Evolutionary conservation across 2,329 filamentous ascomycete genomes (phyloP), one percentile per base, ranked within the genome.

Genomic region (Erysiphe pulchra): DNA sequence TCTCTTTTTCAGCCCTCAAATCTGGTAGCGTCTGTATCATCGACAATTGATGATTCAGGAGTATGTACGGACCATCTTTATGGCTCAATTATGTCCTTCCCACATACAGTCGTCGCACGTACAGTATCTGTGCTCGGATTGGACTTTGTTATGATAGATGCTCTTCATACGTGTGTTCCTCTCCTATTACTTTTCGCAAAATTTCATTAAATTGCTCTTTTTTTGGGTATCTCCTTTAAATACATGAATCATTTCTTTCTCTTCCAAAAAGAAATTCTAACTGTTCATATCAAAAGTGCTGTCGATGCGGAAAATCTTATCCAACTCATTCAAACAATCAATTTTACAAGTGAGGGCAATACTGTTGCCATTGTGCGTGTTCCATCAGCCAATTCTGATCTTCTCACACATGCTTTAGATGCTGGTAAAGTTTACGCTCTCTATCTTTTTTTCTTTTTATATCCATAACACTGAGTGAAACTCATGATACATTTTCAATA

Each of bases 311-410:
- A 42, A 42, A 42, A 42, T 42, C 24, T 42, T 7, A 42, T 42
- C 30, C 40, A 42, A 30, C 17, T 42, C 4, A 16, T 42, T 42
- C 40, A 42, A 30, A 42, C 40, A 14, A 42, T 42, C 12, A 42
- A 42, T 14, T 42, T 42, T 30, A 42, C 40, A 28, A 42, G 40
- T 12, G 40, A 42, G 40, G 40, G 40, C n/a, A 42, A 42, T n/a
- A 42, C 40, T 4, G 40, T 42, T 24, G 40, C 40, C 12, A 24
- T 42, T 4, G 40, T 42, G 14, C 40, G 40, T 24, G 40, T 42
- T 30, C 40, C 40, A 42, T 42, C 40, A 4, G 12, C 20, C 10
- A 4, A 24, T 8, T 42, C 40, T 10, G 18, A 42, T 14, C 24
- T 42, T 17, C 40, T 42, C 18, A 30, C 40, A 17, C 40, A 42